A percentile compares a stretch with the other conserved stretches of the same genome.
phyloP scores from a whole-genome alignment of 306 rosid species.

The Prunus armeniaca region DNA sequence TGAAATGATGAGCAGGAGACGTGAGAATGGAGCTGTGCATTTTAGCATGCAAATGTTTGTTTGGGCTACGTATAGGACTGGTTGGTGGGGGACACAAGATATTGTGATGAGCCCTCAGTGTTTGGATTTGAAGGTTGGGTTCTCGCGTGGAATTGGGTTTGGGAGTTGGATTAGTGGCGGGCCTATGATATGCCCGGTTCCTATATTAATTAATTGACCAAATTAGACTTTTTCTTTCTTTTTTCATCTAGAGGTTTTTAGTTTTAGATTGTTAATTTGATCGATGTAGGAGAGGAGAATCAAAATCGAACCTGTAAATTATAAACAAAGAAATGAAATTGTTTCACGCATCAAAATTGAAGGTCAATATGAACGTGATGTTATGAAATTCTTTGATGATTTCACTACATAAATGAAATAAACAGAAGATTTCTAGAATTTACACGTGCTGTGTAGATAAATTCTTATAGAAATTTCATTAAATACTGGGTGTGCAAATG shows the following conservation, averaged over 20 bases:
- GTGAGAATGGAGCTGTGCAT: not conserved
- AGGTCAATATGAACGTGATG: too few relatives aligned
- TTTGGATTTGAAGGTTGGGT: conserved; percentile 1
- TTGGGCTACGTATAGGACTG: not conserved
- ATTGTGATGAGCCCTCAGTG: not conserved
- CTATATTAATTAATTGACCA: not conserved
- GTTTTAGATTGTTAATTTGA: not conserved
- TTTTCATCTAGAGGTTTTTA: not conserved
- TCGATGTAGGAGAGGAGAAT: not conserved
- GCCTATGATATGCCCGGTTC: not conserved
- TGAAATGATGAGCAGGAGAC: not conserved
- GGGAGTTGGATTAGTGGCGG: conserved; percentile 3
- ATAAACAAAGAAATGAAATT: not conserved
- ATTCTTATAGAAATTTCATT: too few relatives aligned
- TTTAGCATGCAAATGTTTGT: not conserved
- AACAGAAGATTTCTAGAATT: not conserved
- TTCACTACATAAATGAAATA: too few relatives aligned
- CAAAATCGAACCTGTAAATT: not conserved
- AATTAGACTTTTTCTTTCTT: not conserved
- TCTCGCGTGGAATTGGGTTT: not conserved
- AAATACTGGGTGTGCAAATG: too few relatives aligned
- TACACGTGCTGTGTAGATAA: not conserved
- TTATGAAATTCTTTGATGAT: too few relatives aligned
- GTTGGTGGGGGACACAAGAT: not conserved
- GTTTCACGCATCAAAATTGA: too few relatives aligned